Evolutionary conservation across 495 filamentous ascomycete species (phyloP).

Genomic region (Thermothielavioides terrestris): DNA sequence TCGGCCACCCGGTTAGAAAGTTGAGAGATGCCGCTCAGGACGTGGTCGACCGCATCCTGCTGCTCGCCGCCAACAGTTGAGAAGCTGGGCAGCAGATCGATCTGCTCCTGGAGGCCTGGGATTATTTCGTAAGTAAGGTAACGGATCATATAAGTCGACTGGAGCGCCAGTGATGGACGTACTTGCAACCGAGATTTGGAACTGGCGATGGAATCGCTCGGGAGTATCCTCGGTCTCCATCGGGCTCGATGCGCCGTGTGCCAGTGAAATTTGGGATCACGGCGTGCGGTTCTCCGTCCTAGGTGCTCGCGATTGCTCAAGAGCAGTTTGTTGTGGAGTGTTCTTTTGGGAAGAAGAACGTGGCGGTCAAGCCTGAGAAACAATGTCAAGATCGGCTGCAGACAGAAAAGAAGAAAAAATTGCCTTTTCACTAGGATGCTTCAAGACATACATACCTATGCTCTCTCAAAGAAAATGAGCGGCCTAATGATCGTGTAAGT

Average conservation of each 20-base stretch:
- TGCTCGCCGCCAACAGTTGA: slow-evolving; percentile 35
- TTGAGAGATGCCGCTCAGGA: slow-evolving; percentile 36
- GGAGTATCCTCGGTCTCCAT: slow-evolving; percentile 37
- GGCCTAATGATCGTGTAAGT: too few species aligned
- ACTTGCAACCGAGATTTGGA: slow-evolving; percentile 65
- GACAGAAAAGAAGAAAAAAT: too few species aligned
- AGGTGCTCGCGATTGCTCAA: too few species aligned
- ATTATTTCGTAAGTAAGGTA: neutral
- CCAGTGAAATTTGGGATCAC: too few species aligned
- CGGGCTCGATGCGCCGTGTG: neutral
- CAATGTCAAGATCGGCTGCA: too few species aligned
- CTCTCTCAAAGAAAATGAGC: too few species aligned
- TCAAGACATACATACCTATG: too few species aligned
- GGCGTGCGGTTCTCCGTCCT: too few species aligned
- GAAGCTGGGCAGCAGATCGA: slow-evolving; percentile 27
- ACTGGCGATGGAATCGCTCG: slow-evolving; percentile 70
- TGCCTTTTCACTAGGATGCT: too few species aligned
- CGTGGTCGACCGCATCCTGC: slow-evolving; percentile 37
- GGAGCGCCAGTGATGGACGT: slow-evolving; percentile 6
- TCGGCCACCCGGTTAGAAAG: slow-evolving; percentile 39
- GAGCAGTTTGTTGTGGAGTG: too few species aligned
- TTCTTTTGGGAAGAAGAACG: too few species aligned
- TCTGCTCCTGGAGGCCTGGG: slow-evolving; percentile 36
- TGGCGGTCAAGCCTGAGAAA: too few species aligned
- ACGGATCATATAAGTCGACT: neutral